Conservation (phyloP, 441 rosid genomes). For the Eruca vesicaria region DNA sequence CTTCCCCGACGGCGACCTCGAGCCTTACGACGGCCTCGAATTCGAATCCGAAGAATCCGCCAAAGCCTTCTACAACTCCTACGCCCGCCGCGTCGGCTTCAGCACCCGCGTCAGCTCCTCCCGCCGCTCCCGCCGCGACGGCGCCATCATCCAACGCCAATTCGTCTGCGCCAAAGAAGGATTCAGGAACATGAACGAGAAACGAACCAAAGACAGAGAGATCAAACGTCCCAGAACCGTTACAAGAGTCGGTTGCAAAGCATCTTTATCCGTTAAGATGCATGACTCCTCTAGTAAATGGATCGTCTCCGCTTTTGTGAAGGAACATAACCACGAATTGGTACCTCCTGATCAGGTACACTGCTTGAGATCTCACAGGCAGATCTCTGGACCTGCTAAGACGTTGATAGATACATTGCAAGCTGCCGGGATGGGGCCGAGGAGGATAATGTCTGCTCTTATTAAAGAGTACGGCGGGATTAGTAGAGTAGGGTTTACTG, state of each 20-base stretch:
- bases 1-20: conserved; percentile 74
- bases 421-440: conserved; percentile 88
- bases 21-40: conserved; percentile 90
- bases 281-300: conserved; percentile 85
- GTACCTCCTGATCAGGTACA: conserved; percentile 89
- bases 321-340: conserved; percentile 79
- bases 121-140: conserved; percentile 81
- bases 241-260: conserved; percentile 92
- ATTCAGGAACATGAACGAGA: conserved; percentile 84
- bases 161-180: conserved; percentile 94
- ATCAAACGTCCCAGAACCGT: conserved; percentile 89
- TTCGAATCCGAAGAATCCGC: conserved; percentile 97
- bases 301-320: conserved; percentile 77
- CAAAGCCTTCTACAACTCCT: conserved; percentile 82
- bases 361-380: conserved; percentile 83
- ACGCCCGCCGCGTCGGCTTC: conserved; percentile 85
- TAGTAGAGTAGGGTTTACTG: conserved; percentile 92
- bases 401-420: conserved; percentile 75
- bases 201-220: conserved; percentile 88
- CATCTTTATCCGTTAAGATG: conserved; percentile 79
- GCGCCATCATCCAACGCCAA: conserved; percentile 91
- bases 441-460: conserved; percentile 81
- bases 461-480: conserved; percentile 95
- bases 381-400: conserved; percentile 85
- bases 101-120: conserved; percentile 95